These are phyloP conservation scores for Acrocalymma vagum DNA, from an alignment of 2,329 filamentous ascomycete genomes.

Conservation along the genomic window DNA sequence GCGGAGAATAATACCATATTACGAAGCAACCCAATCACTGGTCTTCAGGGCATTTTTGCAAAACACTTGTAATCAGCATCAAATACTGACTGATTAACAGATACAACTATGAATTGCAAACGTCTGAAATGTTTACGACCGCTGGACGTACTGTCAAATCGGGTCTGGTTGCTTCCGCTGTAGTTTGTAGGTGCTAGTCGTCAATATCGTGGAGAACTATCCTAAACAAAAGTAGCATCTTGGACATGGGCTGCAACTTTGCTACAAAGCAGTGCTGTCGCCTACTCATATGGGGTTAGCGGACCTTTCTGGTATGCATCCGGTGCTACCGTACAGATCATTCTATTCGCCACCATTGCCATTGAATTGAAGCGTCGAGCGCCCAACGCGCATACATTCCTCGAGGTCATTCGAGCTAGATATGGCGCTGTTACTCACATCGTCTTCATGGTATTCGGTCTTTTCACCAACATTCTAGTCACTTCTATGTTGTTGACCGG, in stretches of 20 bases:
- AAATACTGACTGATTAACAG: constrained; percentile 36
- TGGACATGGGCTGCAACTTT: constrained; percentile 94
- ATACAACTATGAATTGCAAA: constrained; percentile 82
- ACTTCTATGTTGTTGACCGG: constrained; percentile 90
- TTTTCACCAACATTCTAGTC: constrained; percentile 84
- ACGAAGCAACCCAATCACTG: too few species aligned
- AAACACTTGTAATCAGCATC: neutral
- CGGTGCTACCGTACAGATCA: constrained; percentile 63
- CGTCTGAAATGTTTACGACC: constrained; percentile 91
- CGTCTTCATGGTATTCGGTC: constrained; percentile 82
- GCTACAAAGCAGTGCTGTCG: constrained; percentile 80
- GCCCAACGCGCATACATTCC: constrained; percentile 85
- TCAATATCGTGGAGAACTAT: too few species aligned
- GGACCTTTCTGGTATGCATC: constrained; percentile 74
- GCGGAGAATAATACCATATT: too few species aligned
- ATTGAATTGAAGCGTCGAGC: constrained; percentile 89
- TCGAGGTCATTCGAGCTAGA: constrained; percentile 82
- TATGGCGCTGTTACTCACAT: constrained; percentile 78
- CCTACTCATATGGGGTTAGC: constrained; percentile 78
- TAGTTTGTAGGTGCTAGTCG: too few species aligned
- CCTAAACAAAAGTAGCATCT: too few species aligned
- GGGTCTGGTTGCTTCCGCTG: constrained; percentile 84
- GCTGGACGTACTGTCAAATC: constrained; percentile 89
- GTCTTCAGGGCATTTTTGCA: neutral
- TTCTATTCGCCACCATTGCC: constrained; percentile 88